Evolutionary conservation across 2,329 filamentous ascomycete species (phyloP), one percentile per base, ranked within the genome.

Genomic region (Penicillium sp.): DNA sequence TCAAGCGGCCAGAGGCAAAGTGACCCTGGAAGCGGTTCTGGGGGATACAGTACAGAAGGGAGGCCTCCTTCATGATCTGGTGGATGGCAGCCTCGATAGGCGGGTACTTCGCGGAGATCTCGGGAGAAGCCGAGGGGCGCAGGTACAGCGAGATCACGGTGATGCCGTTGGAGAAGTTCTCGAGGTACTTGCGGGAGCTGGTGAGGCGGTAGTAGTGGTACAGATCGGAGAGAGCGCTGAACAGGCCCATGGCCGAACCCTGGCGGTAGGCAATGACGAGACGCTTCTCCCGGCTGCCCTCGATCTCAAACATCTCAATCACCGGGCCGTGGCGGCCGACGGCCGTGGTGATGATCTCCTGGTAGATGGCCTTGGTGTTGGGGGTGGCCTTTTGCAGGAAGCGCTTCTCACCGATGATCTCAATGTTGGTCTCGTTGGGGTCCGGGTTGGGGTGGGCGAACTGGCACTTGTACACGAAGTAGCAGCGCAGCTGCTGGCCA

Each of bases 181-280:
- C 91, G 50, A 99, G 90, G 73, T 99, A 99, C 81, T 99, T 99
- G 69, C 95, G 86, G 31, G 95, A 95, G 72, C 91, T 96, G 2
- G 95, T 99, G 62, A 98, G 86, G 45, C 95, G 94, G 73, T 99
- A 99, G 85, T 97, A 98, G 81, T 99, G 95, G 82, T 99, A 99
- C 39, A 99, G 83, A 76, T 98, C 93, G 65, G 91, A 96, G 69
- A 99, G 81, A 31, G 95, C 92, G 69, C 93, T 96, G 84, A 99
- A 99, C 71, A 99, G 83, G 64, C 95, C 95, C 68, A 92, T 85
- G 34, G 95, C 95, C 17, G 94, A 96, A 64, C 93, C 89, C 68
- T 94, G 91, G 69, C 94, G 92, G 84, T 97, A 98, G 48, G 93
- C 95, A 69, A 99, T 86, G 57, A 99, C 92, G 61, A 99, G 82